Conservation (phyloP, 805 yeast species). For the Saturnispora sanitii region DNA sequence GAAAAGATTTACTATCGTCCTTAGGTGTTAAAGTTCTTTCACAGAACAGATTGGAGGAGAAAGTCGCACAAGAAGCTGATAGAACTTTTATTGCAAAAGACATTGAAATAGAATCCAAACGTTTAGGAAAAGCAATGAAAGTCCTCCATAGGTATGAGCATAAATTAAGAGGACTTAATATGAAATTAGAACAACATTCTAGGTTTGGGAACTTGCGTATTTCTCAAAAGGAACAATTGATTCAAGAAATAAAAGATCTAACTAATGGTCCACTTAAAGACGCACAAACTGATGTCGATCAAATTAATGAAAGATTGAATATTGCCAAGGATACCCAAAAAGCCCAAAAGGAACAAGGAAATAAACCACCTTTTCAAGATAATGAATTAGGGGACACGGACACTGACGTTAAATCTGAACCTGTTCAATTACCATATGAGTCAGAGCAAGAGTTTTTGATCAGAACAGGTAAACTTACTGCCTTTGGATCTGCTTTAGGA, state of each 20-base stretch:
- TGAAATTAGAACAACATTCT: conserved; percentile 36
- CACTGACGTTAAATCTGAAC: not conserved
- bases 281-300: conserved; percentile 50
- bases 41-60: conserved; percentile 69
- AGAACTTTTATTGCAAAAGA: conserved; percentile 51
- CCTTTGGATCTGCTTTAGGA: conserved; percentile 66
- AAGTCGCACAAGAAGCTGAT: conserved; percentile 63
- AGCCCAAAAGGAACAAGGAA: conserved; percentile 10
- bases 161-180: conserved; percentile 39
- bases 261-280: conserved; percentile 42
- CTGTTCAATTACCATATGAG: conserved; percentile 49
- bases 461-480: conserved; percentile 88
- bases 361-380: conserved; percentile 13
- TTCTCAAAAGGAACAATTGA: conserved; percentile 47
- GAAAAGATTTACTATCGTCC: conserved; percentile 24
- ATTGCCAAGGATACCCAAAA: conserved; percentile 16
- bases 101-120: conserved; percentile 59
- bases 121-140: conserved; percentile 58
- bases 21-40: conserved; percentile 57
- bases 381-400: not conserved
- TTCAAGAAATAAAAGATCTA: conserved; percentile 45
- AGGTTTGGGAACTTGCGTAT: conserved; percentile 38
- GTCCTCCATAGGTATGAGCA: conserved; percentile 34
- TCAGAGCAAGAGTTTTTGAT: conserved; percentile 69
- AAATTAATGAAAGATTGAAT: conserved; percentile 36